Evolutionary conservation across 2,329 filamentous ascomycete genomes (phyloP).

Genomic region (Parasarocladium wereldwijsianum): DNA sequence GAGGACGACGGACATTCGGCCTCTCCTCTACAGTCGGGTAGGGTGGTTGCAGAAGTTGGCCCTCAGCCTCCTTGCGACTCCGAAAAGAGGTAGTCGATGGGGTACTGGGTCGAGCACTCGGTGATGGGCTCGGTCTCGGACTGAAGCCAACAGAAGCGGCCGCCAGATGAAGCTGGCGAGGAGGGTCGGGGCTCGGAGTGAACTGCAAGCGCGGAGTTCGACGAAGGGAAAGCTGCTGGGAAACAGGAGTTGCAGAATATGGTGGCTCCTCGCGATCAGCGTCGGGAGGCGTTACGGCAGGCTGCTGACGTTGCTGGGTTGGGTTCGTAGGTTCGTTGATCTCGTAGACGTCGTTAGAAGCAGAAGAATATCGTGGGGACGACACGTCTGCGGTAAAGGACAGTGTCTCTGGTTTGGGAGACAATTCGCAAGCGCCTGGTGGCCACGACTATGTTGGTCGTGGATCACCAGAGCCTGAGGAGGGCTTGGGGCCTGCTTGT

Average conservation of each 20-base stretch:
- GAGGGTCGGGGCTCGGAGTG: slow-evolving; percentile 27
- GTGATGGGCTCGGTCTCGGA: slow-evolving; percentile 15
- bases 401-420: slow-evolving; percentile 20
- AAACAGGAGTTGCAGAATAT: slow-evolving; percentile 26
- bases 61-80: background rate
- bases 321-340: slow-evolving; percentile 30
- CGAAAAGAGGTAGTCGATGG: too few relatives aligned
- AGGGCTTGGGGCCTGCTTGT: too few relatives aligned
- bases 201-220: slow-evolving; percentile 36
- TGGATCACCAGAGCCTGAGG: too few relatives aligned
- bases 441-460: slow-evolving; percentile 18
- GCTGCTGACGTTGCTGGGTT: slow-evolving; percentile 29
- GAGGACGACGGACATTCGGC: slow-evolving; percentile 13
- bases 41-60: background rate
- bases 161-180: slow-evolving; percentile 27
- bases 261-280: slow-evolving; percentile 24
- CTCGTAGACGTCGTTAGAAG: slow-evolving; percentile 40
- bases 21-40: background rate
- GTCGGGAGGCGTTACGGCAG: slow-evolving; percentile 14
- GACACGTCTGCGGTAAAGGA: slow-evolving; percentile 30
- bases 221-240: slow-evolving; percentile 30
- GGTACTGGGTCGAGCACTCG: background rate
- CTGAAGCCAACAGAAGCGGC: slow-evolving; percentile 33
- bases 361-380: slow-evolving; percentile 21
- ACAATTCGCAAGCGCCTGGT: slow-evolving; percentile 29